A percentile compares a stretch with the other conserved stretches of the same genome.
Evolutionary conservation across 768 basidiomycete species (phyloP).

Genomic region (Kwoniella dendrophila): DNA sequence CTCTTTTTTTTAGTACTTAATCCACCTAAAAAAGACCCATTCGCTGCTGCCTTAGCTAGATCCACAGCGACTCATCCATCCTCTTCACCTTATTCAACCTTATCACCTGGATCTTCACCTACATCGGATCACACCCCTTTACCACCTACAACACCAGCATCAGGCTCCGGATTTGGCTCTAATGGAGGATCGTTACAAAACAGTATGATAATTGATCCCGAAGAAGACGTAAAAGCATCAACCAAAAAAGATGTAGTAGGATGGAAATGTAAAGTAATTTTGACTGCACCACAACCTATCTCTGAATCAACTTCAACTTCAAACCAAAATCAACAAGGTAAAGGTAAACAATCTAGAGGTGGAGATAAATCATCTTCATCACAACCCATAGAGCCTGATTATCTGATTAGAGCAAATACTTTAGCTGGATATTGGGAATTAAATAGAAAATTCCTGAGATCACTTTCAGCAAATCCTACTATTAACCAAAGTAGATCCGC

Average conservation of each 20-base stretch:
- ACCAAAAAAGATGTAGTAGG: conserved; percentile 6
- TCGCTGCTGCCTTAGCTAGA: conserved; percentile 39
- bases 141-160: conserved; percentile 18
- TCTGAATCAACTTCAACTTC: conserved; percentile 1
- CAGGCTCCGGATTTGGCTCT: conserved; percentile 2
- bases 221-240: conserved; percentile 7
- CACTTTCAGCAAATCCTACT: no score
- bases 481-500: no score
- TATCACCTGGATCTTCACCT: conserved; percentile 17
- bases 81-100: not conserved
- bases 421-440: conserved; percentile 75
- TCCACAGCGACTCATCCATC: conserved; percentile 33
- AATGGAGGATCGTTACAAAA: conserved; percentile 7
- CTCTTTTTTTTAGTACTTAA: conserved; percentile 36
- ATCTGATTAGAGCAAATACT: conserved; percentile 69
- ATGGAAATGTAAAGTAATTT: conserved; percentile 47
- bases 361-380: no score
- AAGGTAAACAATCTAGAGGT: conserved; percentile 22
- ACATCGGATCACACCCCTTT: conserved; percentile 21
- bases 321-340: conserved; percentile 28
- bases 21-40: conserved; percentile 38
- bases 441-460: conserved; percentile 64
- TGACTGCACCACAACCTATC: conserved; percentile 31
- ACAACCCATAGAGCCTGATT: conserved; percentile 40
- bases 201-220: conserved; percentile 17